Conservation (phyloP, 139 green algal species). For the Gonium pectorale region DNA sequence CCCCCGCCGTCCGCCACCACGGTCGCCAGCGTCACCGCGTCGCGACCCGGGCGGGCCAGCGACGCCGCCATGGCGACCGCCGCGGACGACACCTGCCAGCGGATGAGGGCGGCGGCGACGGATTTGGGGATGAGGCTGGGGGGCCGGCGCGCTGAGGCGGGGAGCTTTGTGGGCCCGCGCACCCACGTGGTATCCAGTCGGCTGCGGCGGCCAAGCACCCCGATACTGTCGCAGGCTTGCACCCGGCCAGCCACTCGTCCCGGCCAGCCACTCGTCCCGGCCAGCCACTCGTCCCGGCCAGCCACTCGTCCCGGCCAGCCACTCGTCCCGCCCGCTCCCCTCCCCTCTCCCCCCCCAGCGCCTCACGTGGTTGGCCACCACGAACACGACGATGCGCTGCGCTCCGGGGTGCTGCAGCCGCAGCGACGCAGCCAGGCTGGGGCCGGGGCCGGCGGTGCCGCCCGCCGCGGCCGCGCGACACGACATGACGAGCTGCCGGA, state of each 20-base stretch:
- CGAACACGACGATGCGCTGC: conserved; percentile 48
- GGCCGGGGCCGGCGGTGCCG: neutral
- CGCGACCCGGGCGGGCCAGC: conserved; percentile 5
- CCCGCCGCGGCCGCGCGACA: neutral
- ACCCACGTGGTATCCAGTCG: no score
- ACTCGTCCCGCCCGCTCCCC: no score
- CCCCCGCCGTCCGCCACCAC: conserved; percentile 35
- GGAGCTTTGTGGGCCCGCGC: no score
- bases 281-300: no score
- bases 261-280: no score
- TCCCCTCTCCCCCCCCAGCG: neutral
- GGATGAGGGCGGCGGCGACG: no score
- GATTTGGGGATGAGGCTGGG: no score
- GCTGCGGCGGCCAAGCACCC: no score
- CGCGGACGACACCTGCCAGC: conserved; percentile 1
- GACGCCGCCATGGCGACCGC: conserved; percentile 16
- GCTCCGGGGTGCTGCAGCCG: neutral
- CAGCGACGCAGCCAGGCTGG: neutral
- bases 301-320: no score
- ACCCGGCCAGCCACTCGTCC: no score
- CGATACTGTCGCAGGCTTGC: no score
- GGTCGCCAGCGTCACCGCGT: conserved; percentile 18
- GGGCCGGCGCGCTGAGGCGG: no score
- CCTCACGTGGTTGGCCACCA: conserved; percentile 35
- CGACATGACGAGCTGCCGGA: conserved; percentile 43